Percentiles rank a stretch among this genome's conserved stretches.
Conservation (phyloP, 345 rosid genomes). For the Viola odorata region DNA sequence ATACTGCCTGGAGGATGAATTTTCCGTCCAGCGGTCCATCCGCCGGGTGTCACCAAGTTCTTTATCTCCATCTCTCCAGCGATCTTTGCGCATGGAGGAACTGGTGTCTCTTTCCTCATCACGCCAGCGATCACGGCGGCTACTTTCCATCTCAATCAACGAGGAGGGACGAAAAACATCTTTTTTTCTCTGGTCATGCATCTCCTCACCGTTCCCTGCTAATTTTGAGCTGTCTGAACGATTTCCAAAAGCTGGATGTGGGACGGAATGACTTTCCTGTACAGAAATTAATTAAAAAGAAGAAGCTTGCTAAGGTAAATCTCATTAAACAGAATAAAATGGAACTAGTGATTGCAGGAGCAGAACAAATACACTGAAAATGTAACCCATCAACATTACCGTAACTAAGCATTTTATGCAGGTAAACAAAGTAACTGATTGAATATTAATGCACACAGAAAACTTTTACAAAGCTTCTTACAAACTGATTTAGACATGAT, state of each 20-base stretch:
- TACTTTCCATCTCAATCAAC: slow-evolving; percentile 64
- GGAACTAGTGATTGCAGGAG: neutral
- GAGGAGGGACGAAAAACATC: slow-evolving; percentile 85
- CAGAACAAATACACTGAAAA: neutral
- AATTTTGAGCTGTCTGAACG: slow-evolving; percentile 38
- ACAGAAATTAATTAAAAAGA: slow-evolving; percentile 1
- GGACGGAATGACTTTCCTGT: slow-evolving; percentile 53
- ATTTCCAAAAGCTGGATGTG: slow-evolving; percentile 34
- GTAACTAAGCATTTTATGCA: neutral
- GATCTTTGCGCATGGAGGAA: slow-evolving; percentile 57
- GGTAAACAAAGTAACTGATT: neutral
- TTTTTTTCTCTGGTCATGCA: slow-evolving; percentile 67
- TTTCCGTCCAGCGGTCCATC: slow-evolving; percentile 74
- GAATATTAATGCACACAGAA: neutral
- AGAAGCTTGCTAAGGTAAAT: neutral
- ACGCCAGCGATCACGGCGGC: slow-evolving; percentile 84
- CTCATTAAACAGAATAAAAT: neutral
- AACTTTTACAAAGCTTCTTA: too few relatives aligned
- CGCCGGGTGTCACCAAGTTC: slow-evolving; percentile 64
- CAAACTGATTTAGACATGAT: too few relatives aligned
- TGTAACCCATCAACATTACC: neutral
- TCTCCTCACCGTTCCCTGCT: slow-evolving; percentile 54
- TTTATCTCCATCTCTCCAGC: slow-evolving; percentile 80
- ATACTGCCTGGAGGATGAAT: slow-evolving; percentile 47
- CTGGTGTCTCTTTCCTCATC: slow-evolving; percentile 93